Evolutionary conservation across 2,329 filamentous ascomycete genomes (phyloP).

Genomic region (Exophiala sideris): DNA sequence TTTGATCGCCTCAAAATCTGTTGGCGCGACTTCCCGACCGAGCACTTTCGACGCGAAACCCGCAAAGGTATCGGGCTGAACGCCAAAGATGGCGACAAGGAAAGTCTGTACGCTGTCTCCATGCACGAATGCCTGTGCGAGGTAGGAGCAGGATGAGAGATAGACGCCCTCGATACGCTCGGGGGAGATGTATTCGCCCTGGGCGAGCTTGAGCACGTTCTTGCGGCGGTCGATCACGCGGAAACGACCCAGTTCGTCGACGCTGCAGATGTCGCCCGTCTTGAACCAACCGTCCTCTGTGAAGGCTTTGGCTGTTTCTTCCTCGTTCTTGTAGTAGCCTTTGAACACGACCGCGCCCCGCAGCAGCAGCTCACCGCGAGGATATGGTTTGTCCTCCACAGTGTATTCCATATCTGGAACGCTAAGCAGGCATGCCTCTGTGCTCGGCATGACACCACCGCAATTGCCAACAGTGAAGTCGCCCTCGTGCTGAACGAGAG

Average conservation of each 20-base stretch:
- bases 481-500: conserved; percentile 63
- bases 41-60: conserved; percentile 75
- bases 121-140: conserved; percentile 83
- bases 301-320: conserved; percentile 78
- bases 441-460: conserved; percentile 64
- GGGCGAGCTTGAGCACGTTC: conserved; percentile 97
- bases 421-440: conserved; percentile 77
- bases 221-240: conserved; percentile 95
- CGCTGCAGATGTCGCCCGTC: conserved; percentile 83
- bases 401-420: conserved; percentile 94
- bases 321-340: conserved; percentile 86
- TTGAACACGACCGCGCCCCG: conserved; percentile 76
- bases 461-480: conserved; percentile 80
- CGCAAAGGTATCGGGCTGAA: conserved; percentile 81
- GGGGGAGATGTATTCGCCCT: conserved; percentile 96
- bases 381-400: conserved; percentile 79
- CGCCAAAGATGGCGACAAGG: conserved; percentile 81
- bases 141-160: conserved; percentile 72
- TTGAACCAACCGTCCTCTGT: conserved; percentile 94
- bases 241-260: conserved; percentile 83
- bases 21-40: conserved; percentile 60
- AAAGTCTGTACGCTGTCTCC: conserved; percentile 79
- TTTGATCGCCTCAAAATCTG: conserved; percentile 65
- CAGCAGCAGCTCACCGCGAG: conserved; percentile 84
- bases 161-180: conserved; percentile 97